phyloP scores from a whole-genome alignment of 768 basidiomycete species.

The Leccinum rimulosum region DNA sequence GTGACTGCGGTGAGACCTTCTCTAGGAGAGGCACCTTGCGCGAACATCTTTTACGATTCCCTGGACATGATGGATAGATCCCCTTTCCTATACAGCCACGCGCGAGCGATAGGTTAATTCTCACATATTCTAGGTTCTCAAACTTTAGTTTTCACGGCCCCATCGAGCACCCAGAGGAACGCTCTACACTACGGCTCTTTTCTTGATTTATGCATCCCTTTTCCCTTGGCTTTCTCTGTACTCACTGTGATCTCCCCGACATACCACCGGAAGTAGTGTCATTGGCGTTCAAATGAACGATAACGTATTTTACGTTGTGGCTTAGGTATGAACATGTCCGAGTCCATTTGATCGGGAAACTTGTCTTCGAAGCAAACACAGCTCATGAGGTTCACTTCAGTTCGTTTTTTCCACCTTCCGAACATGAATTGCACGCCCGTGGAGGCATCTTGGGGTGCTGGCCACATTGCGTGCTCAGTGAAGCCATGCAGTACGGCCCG shows the following conservation, averaged over 20 bases:
- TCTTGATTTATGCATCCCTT: not conserved
- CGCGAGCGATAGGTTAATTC: not conserved
- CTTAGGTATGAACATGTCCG: conserved; percentile 10
- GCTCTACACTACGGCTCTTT: not conserved
- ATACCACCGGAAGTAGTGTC: not conserved
- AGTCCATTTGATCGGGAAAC: not conserved
- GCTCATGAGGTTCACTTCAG: not conserved
- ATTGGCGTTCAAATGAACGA: not conserved
- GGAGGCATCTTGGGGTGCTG: not conserved
- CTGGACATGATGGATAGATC: not conserved
- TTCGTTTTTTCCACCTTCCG: not conserved
- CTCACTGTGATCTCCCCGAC: not conserved
- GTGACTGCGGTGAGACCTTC: too few relatives aligned
- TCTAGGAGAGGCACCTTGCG: not conserved
- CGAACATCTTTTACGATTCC: not conserved
- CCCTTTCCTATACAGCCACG: not conserved
- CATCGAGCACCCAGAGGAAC: not conserved
- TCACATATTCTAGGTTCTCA: not conserved
- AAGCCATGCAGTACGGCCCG: too few relatives aligned
- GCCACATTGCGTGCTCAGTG: too few relatives aligned
- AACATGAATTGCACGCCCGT: not conserved
- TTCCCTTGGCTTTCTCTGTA: not conserved
- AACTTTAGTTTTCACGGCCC: not conserved
- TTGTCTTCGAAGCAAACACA: not conserved
- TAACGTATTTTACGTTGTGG: not conserved